A percentile compares a stretch with the other conserved stretches of the same genome.
These are phyloP conservation scores for Monilinia laxa DNA, from an alignment of 2,329 filamentous ascomycete genomes.

Conservation along the genomic window DNA sequence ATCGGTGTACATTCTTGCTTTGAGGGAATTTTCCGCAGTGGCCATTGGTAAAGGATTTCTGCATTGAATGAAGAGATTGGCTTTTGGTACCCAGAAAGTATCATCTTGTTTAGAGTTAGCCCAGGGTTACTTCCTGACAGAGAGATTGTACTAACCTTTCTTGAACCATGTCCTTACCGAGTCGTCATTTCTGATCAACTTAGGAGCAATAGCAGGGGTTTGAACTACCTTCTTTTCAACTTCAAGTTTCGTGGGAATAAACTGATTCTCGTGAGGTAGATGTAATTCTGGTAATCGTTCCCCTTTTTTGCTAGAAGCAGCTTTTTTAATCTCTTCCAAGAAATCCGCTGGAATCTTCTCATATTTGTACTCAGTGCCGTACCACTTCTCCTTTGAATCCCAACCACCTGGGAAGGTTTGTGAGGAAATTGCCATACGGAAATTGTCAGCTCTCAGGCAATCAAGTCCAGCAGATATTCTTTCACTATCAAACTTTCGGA, in stretches of 20 bases:
- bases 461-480: constrained; percentile 72
- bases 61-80: constrained; percentile 78
- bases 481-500: constrained; percentile 77
- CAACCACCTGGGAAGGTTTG: constrained; percentile 81
- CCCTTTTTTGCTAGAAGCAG: constrained; percentile 56
- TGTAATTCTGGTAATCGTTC: constrained; percentile 71
- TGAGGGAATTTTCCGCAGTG: constrained; percentile 75
- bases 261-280: constrained; percentile 90
- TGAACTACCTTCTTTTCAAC: constrained; percentile 92
- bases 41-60: constrained; percentile 76
- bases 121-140: neutral
- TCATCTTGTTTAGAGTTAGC: constrained; percentile 58
- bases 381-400: constrained; percentile 93
- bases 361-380: constrained; percentile 88
- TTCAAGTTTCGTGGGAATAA: constrained; percentile 88
- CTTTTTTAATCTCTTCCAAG: constrained; percentile 66
- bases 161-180: constrained; percentile 89
- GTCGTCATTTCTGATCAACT: constrained; percentile 80
- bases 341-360: constrained; percentile 78
- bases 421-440: constrained; percentile 79
- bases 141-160: constrained; percentile 50
- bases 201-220: constrained; percentile 70
- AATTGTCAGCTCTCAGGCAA: constrained; percentile 81
- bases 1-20: constrained; percentile 77
- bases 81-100: constrained; percentile 96